These are phyloP conservation scores for Pneumocystis canis DNA, from an alignment of 1,139 yeast genomes.

Conservation along the genomic window DNA sequence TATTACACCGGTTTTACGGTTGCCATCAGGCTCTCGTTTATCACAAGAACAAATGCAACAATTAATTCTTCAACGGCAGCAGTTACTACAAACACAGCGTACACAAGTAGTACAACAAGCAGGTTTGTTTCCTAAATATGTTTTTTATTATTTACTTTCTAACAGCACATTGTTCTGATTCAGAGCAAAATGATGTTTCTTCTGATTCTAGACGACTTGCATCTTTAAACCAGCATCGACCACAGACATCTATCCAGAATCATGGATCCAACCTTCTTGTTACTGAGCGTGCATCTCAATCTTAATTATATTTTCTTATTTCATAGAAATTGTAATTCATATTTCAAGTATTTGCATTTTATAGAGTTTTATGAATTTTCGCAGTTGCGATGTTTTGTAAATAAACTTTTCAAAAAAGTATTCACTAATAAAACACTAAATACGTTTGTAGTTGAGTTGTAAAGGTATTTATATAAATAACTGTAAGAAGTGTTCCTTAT, in stretches of 20 bases:
- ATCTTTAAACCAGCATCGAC: background rate
- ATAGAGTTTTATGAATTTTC: background rate
- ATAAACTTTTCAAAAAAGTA: background rate
- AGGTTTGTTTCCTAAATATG: background rate
- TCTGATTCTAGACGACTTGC: background rate
- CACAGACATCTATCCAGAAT: background rate
- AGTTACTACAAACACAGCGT: background rate
- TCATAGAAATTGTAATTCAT: background rate
- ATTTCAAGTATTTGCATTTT: too few relatives aligned
- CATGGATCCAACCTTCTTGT: background rate
- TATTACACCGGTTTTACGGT: slow-evolving; percentile 18
- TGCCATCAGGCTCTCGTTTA: slow-evolving; percentile 17
- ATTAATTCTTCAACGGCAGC: slow-evolving; percentile 15
- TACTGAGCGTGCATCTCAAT: background rate
- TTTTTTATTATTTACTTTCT: background rate
- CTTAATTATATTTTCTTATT: background rate
- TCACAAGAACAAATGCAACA: slow-evolving; percentile 20
- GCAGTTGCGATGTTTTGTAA: background rate
- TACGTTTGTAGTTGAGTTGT: background rate
- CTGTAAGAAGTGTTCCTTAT: background rate
- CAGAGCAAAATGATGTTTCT: background rate
- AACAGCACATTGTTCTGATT: background rate
- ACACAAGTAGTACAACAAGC: background rate
- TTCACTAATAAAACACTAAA: background rate
- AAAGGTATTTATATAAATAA: background rate